phyloP scores from a whole-genome alignment of 495 filamentous ascomycete species.

The Zalerion maritima region DNA sequence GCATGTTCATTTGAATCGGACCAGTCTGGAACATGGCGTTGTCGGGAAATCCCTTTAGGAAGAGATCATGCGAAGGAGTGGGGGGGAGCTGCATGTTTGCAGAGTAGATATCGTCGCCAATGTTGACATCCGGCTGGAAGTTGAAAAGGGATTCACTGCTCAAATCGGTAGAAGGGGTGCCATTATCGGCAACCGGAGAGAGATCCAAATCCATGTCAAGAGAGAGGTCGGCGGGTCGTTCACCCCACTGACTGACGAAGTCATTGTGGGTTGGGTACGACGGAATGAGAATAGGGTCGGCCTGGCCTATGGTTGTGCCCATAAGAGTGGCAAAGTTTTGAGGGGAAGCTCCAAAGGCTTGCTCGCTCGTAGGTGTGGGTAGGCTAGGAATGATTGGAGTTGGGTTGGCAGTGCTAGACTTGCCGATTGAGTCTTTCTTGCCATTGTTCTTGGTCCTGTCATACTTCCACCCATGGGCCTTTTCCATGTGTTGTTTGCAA shows the following conservation, averaged over 20 bases:
- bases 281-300: slow-evolving; percentile 25
- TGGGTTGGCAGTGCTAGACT: slow-evolving; percentile 28
- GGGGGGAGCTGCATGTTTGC: slow-evolving; percentile 29
- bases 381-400: slow-evolving; percentile 42
- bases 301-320: slow-evolving; percentile 18
- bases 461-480: slow-evolving; percentile 82
- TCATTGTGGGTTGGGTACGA: slow-evolving; percentile 21
- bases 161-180: slow-evolving; percentile 31
- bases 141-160: slow-evolving; percentile 28
- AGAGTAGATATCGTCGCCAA: slow-evolving; percentile 42
- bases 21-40: slow-evolving; percentile 16
- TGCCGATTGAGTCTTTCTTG: slow-evolving; percentile 37
- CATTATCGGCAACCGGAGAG: slow-evolving; percentile 32
- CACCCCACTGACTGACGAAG: slow-evolving; percentile 16
- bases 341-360: slow-evolving; percentile 25
- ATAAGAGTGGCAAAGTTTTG: too few relatives aligned
- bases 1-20: slow-evolving; percentile 22
- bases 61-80: slow-evolving; percentile 24
- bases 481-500: slow-evolving; percentile 99
- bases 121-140: slow-evolving; percentile 28
- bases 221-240: slow-evolving; percentile 17
- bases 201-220: slow-evolving; percentile 33
- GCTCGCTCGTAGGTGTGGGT: slow-evolving; percentile 30
- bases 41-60: too few relatives aligned
- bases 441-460: slow-evolving; percentile 84